Evolutionary conservation across 441 rosid species (phyloP).

Genomic region (Euphorbia celastroides): DNA sequence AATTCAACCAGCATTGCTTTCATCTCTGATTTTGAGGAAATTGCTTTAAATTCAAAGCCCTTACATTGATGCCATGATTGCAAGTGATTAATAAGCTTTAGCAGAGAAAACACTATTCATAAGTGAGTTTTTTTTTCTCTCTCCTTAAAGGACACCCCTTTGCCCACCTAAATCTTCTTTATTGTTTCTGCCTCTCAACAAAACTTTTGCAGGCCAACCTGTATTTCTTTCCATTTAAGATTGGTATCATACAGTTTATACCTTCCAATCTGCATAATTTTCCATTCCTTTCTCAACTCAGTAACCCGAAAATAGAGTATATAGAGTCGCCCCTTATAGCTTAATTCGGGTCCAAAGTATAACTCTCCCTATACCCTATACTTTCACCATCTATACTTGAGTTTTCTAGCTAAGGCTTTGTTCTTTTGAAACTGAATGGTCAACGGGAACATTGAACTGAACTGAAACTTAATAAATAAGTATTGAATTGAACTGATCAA

Average conservation of each 20-base stretch:
- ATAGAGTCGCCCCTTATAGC: too few species aligned
- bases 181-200: slow-evolving; percentile 17
- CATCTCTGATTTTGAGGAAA: neutral
- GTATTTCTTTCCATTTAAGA: slow-evolving; percentile 40
- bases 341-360: too few species aligned
- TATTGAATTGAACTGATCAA: too few species aligned
- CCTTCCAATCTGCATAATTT: slow-evolving; percentile 20
- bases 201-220: slow-evolving; percentile 29
- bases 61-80: neutral
- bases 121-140: neutral
- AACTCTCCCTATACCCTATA: too few species aligned
- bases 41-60: neutral
- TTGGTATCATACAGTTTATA: slow-evolving; percentile 29
- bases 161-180: slow-evolving; percentile 19
- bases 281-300: slow-evolving; percentile 14
- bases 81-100: neutral
- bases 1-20: neutral
- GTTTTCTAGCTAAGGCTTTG: too few species aligned
- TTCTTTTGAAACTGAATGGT: too few species aligned
- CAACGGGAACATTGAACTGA: too few species aligned
- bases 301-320: too few species aligned
- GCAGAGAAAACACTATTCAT: slow-evolving; percentile 7
- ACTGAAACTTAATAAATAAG: too few species aligned
- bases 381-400: too few species aligned
- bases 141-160: neutral